Evolutionary conservation across 2,329 filamentous ascomycete genomes (phyloP).

Genomic region (Aspergillus persii): DNA sequence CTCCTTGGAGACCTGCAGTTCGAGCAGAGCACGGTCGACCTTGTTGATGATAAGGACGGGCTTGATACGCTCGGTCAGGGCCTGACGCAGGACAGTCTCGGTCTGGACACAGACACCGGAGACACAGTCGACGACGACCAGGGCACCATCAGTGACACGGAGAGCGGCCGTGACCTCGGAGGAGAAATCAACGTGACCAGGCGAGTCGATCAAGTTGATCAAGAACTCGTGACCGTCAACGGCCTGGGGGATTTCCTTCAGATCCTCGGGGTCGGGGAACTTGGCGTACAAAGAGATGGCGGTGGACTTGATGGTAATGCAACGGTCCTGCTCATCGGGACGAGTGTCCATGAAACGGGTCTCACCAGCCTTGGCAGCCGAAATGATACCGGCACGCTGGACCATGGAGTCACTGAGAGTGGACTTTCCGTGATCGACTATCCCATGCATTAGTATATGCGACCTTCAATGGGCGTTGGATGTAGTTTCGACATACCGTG

Average conservation of each 20-base stretch:
- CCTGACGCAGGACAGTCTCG: slow-evolving; percentile 98
- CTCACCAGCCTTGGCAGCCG: slow-evolving; percentile 93
- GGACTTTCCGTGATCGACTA: slow-evolving; percentile 99
- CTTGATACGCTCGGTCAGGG: slow-evolving; percentile 99
- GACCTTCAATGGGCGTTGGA: background rate
- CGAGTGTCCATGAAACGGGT: slow-evolving; percentile 95
- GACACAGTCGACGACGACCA: slow-evolving; percentile 99
- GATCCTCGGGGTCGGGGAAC: slow-evolving; percentile 75
- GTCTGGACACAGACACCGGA: slow-evolving; percentile 99
- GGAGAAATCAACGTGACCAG: slow-evolving; percentile 99
- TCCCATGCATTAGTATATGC: slow-evolving; percentile 2
- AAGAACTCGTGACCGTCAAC: slow-evolving; percentile 94
- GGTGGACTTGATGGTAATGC: slow-evolving; percentile 99
- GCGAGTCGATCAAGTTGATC: slow-evolving; percentile 99
- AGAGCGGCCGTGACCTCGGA: slow-evolving; percentile 99
- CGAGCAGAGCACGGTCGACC: slow-evolving; percentile 98
- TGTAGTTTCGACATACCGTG: slow-evolving; percentile 62
- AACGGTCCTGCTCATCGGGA: slow-evolving; percentile 97
- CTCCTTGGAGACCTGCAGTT: slow-evolving; percentile 98
- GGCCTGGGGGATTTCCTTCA: slow-evolving; percentile 91
- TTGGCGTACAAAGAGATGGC: slow-evolving; percentile 97
- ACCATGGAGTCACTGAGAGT: slow-evolving; percentile 99
- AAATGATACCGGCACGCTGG: slow-evolving; percentile 99
- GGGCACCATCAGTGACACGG: slow-evolving; percentile 98
- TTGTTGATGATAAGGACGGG: slow-evolving; percentile 99